Evolutionary conservation across 1,139 yeast genomes (phyloP).

Genomic region (Pichia sp.): DNA sequence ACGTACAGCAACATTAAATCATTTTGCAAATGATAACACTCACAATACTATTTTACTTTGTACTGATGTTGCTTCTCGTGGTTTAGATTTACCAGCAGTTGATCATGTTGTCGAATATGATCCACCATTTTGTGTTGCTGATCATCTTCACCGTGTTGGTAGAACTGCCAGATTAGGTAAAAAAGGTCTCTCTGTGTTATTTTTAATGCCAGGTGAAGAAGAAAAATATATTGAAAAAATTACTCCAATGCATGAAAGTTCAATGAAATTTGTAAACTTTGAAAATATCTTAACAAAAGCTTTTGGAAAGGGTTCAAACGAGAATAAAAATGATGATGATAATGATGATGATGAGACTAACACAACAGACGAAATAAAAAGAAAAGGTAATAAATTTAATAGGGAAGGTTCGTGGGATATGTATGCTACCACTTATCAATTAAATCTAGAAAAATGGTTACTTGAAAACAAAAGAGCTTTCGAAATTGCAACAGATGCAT

Average conservation of each 20-base stretch:
- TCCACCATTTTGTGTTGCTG: slow-evolving; percentile 80
- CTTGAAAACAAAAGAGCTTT: slow-evolving; percentile 59
- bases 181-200: slow-evolving; percentile 65
- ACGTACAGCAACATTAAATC: slow-evolving; percentile 69
- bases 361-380: slow-evolving; percentile 27
- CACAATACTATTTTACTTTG: slow-evolving; percentile 59
- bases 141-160: slow-evolving; percentile 92
- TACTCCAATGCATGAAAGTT: slow-evolving; percentile 53
- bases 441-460: slow-evolving; percentile 82
- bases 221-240: slow-evolving; percentile 69
- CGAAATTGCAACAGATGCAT: slow-evolving; percentile 53
- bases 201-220: slow-evolving; percentile 81
- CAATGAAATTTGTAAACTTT: slow-evolving; percentile 42
- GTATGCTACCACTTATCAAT: slow-evolving; percentile 95
- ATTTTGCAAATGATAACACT: slow-evolving; percentile 40
- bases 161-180: slow-evolving; percentile 98
- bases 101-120: slow-evolving; percentile 95
- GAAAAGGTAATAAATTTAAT: slow-evolving; percentile 27
- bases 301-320: slow-evolving; percentile 45
- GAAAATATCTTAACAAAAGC: slow-evolving; percentile 53
- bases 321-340: slow-evolving; percentile 16
- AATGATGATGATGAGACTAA: slow-evolving; percentile 25
- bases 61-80: slow-evolving; percentile 94
- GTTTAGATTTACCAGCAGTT: slow-evolving; percentile 91
- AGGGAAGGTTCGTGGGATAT: slow-evolving; percentile 67